These are phyloP conservation scores for Aspergillus glaucus DNA, from an alignment of 2,329 filamentous ascomycete genomes.

Conservation along the genomic window DNA sequence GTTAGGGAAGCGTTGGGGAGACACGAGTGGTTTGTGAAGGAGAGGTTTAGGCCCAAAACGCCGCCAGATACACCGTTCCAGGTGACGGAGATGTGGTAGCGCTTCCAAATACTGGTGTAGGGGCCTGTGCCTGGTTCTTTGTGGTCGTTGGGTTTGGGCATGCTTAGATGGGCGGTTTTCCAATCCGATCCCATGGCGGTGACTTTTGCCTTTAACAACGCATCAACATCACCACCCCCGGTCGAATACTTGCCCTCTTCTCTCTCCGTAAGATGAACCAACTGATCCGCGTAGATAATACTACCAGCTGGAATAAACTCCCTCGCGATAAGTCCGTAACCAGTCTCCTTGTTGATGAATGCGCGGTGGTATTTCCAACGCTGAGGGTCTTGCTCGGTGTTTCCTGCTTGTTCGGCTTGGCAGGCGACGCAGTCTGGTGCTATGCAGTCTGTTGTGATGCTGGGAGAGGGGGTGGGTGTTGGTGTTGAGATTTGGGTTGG, in stretches of 20 bases:
- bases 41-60: slow-evolving; percentile 9
- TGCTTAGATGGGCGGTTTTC: slow-evolving; percentile 2
- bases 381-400: neutral
- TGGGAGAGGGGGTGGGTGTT: too few relatives aligned
- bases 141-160: slow-evolving; percentile 1
- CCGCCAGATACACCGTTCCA: neutral
- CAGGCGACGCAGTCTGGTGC: too few relatives aligned
- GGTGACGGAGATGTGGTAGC: slow-evolving; percentile 1
- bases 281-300: slow-evolving; percentile 7
- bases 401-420: neutral
- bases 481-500: too few relatives aligned
- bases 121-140: neutral
- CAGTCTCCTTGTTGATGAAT: slow-evolving; percentile 3
- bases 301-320: slow-evolving; percentile 6
- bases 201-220: slow-evolving; percentile 5
- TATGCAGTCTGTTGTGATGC: neutral
- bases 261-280: slow-evolving; percentile 1
- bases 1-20: slow-evolving; percentile 15
- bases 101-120: slow-evolving; percentile 6
- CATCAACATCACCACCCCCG: neutral
- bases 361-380: neutral
- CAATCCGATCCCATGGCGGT: slow-evolving; percentile 8
- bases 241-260: neutral
- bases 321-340: slow-evolving; percentile 8
- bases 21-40: slow-evolving; percentile 21